Base-by-base conservation (phyloP, 805 yeast species). In the Candida peoriensis region DNA sequence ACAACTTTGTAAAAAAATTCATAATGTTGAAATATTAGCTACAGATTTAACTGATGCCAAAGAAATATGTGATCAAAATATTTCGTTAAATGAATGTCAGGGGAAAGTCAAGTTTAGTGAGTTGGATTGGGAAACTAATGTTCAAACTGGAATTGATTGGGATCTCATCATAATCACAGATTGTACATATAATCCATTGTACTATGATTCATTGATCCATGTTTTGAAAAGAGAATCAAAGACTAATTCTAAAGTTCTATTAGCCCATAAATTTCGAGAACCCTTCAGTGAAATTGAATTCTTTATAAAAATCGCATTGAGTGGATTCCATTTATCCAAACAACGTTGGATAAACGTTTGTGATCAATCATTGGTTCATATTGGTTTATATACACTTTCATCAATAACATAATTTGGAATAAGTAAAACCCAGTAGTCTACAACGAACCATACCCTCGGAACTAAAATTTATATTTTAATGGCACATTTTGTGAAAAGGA, bases 111-210 rank as follows among this genome's bases (percentile, higher is more conserved):
- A 23, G 8, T 66, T 63, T 36, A 26, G 31, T 8, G 54, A 51
- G 24, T 44, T 64, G 7, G 69, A 65, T 35, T 66, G 72, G 72
- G 66, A 55, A 24, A 35, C 39, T 4, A 39, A 46, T 4, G 38
- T 32, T 8, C 36, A 36, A 15, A 23, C 42, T 4, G 37, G 36
- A n/a, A 25, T 57, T 28, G 16, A 39, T 37, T 36, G 73, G 62
- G 52, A 72, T 38, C 27, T 66, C 14, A 58, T 66, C 8, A 40
- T 67, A 2, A 51, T 53, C 2, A 61, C 70, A 4, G 72, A 66
- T 40, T 66, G 72, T 32, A 64, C 69, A 0, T 66, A 66, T 37
- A 66, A 66, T 37, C 61, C 67, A 2, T 44, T 55, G 18, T 62
- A 63, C 42, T 66, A 62, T 37, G 63, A 58, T 25, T 46, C 56